Evolutionary conservation across 2,329 filamentous ascomycete species (phyloP).

Genomic region (Nemania sp.): DNA sequence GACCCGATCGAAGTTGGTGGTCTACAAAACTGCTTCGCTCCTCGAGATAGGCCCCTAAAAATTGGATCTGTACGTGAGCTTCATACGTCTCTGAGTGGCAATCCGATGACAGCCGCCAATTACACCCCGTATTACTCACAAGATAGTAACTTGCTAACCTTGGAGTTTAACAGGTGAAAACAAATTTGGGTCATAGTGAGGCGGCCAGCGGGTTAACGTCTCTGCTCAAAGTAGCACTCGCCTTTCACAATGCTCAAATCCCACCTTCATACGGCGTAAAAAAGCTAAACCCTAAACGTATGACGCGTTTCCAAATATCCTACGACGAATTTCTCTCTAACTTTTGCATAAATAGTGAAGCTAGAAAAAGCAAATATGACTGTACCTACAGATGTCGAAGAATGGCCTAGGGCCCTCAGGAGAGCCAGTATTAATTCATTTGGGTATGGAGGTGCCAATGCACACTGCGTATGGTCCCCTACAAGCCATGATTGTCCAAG

Average conservation of each 20-base stretch:
- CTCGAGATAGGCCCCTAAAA: too few relatives aligned
- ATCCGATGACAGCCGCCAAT: neutral
- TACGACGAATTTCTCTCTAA: too few relatives aligned
- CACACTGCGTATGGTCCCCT: too few relatives aligned
- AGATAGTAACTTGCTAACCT: too few relatives aligned
- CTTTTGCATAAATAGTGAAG: too few relatives aligned
- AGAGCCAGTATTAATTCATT: slow-evolving; percentile 11
- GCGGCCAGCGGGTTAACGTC: slow-evolving; percentile 13
- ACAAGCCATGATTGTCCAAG: slow-evolving; percentile 5
- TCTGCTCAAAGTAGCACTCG: slow-evolving; percentile 7
- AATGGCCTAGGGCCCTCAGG: neutral
- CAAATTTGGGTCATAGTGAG: slow-evolving; percentile 27
- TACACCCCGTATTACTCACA: too few relatives aligned
- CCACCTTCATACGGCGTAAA: neutral
- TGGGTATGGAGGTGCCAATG: slow-evolving; percentile 25
- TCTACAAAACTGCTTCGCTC: slow-evolving; percentile 11
- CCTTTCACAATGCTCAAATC: neutral
- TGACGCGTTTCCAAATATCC: too few relatives aligned
- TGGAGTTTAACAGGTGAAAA: too few relatives aligned
- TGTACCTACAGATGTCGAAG: neutral
- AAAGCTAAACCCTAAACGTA: slow-evolving; percentile 17
- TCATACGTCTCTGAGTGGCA: too few relatives aligned
- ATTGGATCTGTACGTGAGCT: too few relatives aligned
- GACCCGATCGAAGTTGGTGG: slow-evolving; percentile 34
- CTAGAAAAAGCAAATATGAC: neutral